These are phyloP conservation scores for Zygosaccharomyces pseudobailii DNA, from an alignment of 1,139 yeast species.

Conservation along the genomic window DNA sequence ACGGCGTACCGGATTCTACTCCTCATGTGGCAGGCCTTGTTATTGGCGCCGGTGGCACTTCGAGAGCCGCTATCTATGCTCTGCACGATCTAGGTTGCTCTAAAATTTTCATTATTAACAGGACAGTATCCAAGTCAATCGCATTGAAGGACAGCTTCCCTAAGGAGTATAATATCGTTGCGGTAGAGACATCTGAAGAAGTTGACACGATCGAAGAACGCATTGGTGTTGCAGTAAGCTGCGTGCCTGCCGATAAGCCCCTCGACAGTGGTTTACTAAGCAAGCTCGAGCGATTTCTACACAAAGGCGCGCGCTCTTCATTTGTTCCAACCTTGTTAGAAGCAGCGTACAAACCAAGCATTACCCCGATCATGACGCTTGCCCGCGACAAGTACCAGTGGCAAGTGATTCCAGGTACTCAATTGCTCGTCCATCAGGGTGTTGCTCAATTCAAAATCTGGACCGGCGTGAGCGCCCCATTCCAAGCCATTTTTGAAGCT, in stretches of 20 bases:
- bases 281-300: constrained; percentile 46
- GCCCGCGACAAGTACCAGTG: constrained; percentile 60
- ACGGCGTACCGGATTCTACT: constrained; percentile 50
- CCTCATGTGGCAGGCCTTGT: constrained; percentile 57
- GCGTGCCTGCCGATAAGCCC: constrained; percentile 84
- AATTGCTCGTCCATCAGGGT: constrained; percentile 91
- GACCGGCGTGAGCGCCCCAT: constrained; percentile 68
- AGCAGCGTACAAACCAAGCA: constrained; percentile 87
- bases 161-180: constrained; percentile 50
- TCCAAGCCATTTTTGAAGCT: constrained; percentile 53
- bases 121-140: constrained; percentile 64
- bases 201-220: constrained; percentile 37
- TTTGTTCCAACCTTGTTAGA: constrained; percentile 63
- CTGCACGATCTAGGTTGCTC: constrained; percentile 72
- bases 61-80: constrained; percentile 92
- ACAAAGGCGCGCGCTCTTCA: constrained; percentile 34
- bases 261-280: constrained; percentile 50
- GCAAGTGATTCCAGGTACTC: constrained; percentile 80
- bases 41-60: constrained; percentile 96
- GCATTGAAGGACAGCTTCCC: constrained; percentile 63
- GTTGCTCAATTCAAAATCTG: constrained; percentile 77
- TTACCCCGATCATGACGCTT: constrained; percentile 77
- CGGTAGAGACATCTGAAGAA: constrained; percentile 49
- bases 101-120: constrained; percentile 72
- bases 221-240: constrained; percentile 67